A percentile compares a stretch with the other conserved stretches of the same genome.
Evolutionary conservation across 371 early-diverging fungal genomes (phyloP).

Genomic region (Mortierella sp.): DNA sequence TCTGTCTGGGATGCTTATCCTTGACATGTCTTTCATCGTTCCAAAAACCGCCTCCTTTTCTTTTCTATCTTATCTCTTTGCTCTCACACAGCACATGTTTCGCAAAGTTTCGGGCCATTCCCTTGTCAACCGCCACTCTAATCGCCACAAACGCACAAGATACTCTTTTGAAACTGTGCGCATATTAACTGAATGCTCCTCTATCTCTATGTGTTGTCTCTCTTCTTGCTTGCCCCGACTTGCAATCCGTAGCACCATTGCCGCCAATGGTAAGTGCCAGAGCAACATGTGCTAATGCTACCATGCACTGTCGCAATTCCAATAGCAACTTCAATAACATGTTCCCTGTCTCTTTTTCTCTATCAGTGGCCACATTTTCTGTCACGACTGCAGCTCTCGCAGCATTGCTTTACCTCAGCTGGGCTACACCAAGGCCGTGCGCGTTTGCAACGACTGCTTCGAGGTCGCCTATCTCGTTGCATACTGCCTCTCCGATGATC

Average conservation of each 20-base stretch:
- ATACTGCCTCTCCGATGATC: conserved; percentile 71
- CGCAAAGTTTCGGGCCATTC: neutral
- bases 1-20: too few species aligned
- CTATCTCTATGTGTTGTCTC: neutral
- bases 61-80: neutral
- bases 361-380: conserved; percentile 71
- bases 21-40: too few species aligned
- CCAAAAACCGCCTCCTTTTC: neutral
- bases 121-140: too few species aligned
- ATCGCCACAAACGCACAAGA: too few species aligned
- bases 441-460: conserved; percentile 73
- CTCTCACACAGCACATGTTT: neutral
- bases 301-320: neutral
- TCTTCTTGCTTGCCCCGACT: conserved; percentile 1
- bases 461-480: conserved; percentile 73
- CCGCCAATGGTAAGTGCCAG: conserved; percentile 66
- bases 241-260: conserved; percentile 67
- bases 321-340: neutral
- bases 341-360: neutral
- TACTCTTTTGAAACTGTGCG: too few species aligned
- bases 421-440: conserved; percentile 68
- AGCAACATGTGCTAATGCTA: neutral
- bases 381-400: conserved; percentile 69
- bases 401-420: conserved; percentile 71
- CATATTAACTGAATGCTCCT: too few species aligned